Conservation (phyloP, 1,139 yeast species). For the Kodamaea sp. region DNA sequence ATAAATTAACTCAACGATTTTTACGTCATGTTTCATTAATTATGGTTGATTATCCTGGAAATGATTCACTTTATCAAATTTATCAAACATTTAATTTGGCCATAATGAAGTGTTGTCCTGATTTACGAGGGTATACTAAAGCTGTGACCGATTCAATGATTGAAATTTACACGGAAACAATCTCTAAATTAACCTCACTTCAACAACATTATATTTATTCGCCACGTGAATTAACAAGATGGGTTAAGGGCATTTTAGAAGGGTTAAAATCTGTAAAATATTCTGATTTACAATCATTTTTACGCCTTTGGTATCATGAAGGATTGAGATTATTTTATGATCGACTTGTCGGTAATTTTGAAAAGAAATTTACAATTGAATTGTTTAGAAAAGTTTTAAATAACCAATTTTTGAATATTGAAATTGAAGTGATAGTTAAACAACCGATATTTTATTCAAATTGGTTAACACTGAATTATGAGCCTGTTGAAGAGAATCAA, state of each 20-base stretch:
- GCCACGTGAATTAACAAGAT: slow-evolving; percentile 88
- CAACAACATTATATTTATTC: slow-evolving; percentile 71
- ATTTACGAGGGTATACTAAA: slow-evolving; percentile 50
- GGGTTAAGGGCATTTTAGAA: slow-evolving; percentile 75
- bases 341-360: slow-evolving; percentile 50
- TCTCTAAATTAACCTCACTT: slow-evolving; percentile 30
- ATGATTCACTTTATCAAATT: slow-evolving; percentile 60
- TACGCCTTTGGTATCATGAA: slow-evolving; percentile 80
- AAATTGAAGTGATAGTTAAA: slow-evolving; percentile 30
- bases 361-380: slow-evolving; percentile 50
- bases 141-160: slow-evolving; percentile 66
- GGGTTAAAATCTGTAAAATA: slow-evolving; percentile 44
- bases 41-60: slow-evolving; percentile 78
- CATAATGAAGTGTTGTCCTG: slow-evolving; percentile 60
- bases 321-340: slow-evolving; percentile 76
- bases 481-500: slow-evolving; percentile 49
- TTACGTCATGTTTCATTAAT: slow-evolving; percentile 65
- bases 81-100: slow-evolving; percentile 60
- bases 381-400: slow-evolving; percentile 38
- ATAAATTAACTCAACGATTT: slow-evolving; percentile 56
- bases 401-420: slow-evolving; percentile 46
- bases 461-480: slow-evolving; percentile 69
- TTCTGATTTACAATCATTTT: slow-evolving; percentile 39
- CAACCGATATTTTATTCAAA: slow-evolving; percentile 63
- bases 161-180: slow-evolving; percentile 51